phyloP scores from a whole-genome alignment of 2,329 filamentous ascomycete species.

The Fusarium sp. region DNA sequence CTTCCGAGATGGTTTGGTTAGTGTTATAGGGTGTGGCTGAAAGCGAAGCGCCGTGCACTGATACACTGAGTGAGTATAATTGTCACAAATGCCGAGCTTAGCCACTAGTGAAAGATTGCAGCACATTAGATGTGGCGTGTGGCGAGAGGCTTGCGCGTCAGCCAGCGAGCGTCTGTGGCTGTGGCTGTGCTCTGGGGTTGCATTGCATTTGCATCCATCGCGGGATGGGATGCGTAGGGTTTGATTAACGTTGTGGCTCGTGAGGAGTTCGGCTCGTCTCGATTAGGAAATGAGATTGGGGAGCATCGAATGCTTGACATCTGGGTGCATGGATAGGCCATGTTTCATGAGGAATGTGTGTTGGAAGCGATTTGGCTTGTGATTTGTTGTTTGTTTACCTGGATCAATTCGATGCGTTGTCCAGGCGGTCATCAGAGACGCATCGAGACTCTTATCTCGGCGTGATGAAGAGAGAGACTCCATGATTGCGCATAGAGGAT shows the following conservation, averaged over 20 bases:
- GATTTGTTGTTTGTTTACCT: slow-evolving; percentile 19
- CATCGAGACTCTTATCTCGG: background rate
- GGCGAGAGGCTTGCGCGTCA: slow-evolving; percentile 46
- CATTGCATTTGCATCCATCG: background rate
- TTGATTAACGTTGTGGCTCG: slow-evolving; percentile 37
- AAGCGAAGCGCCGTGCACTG: background rate
- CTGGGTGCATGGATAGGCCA: slow-evolving; percentile 20
- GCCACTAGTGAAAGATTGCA: slow-evolving; percentile 25
- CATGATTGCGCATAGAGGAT: background rate
- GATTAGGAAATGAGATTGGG: slow-evolving; percentile 19
- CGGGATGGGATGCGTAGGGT: slow-evolving; percentile 4
- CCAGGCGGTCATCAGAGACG: slow-evolving; percentile 4
- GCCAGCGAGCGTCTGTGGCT: slow-evolving; percentile 9
- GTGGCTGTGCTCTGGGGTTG: slow-evolving; percentile 9
- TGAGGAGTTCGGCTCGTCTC: slow-evolving; percentile 28
- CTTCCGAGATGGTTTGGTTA: slow-evolving; percentile 20
- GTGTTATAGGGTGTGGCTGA: slow-evolving; percentile 11
- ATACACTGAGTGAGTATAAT: background rate
- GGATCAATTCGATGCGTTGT: slow-evolving; percentile 35
- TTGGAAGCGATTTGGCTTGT: slow-evolving; percentile 5
- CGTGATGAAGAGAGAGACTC: background rate
- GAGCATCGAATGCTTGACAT: slow-evolving; percentile 14
- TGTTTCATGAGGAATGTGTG: slow-evolving; percentile 27
- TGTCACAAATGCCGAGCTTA: slow-evolving; percentile 32
- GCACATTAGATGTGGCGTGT: slow-evolving; percentile 19